phyloP scores from a whole-genome alignment of 345 rosid species.

The Citrus cavaleriei region DNA sequence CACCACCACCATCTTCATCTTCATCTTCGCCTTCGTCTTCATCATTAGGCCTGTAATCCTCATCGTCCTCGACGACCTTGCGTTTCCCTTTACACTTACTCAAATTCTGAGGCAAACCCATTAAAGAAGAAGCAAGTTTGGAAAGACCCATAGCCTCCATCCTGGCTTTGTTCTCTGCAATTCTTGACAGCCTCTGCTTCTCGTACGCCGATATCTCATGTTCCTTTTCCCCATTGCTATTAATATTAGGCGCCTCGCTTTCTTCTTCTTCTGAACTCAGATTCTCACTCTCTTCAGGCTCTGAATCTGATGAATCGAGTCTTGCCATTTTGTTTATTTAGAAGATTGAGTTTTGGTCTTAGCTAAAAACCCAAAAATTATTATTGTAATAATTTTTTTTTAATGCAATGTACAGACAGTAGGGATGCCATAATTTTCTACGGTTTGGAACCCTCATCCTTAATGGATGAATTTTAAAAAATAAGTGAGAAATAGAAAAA shows the following conservation, averaged over 20 bases:
- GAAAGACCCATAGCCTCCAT: conserved; percentile 78
- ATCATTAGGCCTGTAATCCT: conserved; percentile 54
- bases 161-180: conserved; percentile 73
- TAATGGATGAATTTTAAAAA: no score
- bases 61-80: conserved; percentile 52
- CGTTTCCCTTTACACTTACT: conserved; percentile 37
- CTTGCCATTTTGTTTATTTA: conserved; percentile 19
- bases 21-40: conserved; percentile 21
- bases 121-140: conserved; percentile 49
- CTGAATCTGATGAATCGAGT: conserved; percentile 15
- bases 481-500: no score
- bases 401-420: no score
- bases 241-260: conserved; percentile 5
- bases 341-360: neutral
- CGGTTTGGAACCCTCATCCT: no score
- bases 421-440: no score
- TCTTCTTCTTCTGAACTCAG: conserved; percentile 35
- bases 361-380: no score
- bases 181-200: conserved; percentile 67
- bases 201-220: conserved; percentile 52
- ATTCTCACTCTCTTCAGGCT: conserved; percentile 23
- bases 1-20: conserved; percentile 1
- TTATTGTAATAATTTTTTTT: no score
- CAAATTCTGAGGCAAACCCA: conserved; percentile 29
- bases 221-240: neutral